Evolutionary conservation across 1,284 basidiomycete genomes (phyloP).

Genomic region (Psilocybe mexicana): DNA sequence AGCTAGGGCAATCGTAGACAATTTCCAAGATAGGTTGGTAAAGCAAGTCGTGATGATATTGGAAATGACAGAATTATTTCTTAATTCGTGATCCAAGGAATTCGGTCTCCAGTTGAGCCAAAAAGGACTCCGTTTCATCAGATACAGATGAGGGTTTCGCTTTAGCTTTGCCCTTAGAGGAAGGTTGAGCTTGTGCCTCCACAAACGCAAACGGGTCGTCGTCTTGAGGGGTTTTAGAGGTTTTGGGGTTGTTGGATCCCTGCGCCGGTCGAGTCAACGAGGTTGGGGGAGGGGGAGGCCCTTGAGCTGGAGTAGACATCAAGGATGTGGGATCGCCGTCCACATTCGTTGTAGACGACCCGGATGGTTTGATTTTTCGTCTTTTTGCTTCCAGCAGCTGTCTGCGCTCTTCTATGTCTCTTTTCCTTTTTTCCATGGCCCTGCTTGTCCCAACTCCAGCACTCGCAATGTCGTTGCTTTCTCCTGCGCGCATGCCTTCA

Average conservation of each 20-base stretch:
- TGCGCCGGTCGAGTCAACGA: not conserved
- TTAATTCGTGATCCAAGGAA: slow-evolving; percentile 33
- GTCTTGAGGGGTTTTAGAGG: not conserved
- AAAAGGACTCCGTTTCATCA: slow-evolving; percentile 58
- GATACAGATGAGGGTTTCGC: slow-evolving; percentile 27
- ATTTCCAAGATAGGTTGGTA: not conserved
- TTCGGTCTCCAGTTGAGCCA: slow-evolving; percentile 58
- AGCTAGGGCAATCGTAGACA: not conserved
- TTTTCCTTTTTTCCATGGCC: slow-evolving; percentile 78
- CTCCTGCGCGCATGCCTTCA: slow-evolving; percentile 59
- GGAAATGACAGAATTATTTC: slow-evolving; percentile 11
- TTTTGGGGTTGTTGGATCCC: not conserved
- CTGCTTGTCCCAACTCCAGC: slow-evolving; percentile 44
- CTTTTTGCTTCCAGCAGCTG: slow-evolving; percentile 80
- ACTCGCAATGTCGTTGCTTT: slow-evolving; percentile 20
- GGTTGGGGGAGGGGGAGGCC: not conserved
- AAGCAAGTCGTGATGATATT: not conserved
- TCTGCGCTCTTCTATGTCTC: slow-evolving; percentile 76
- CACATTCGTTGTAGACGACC: not conserved
- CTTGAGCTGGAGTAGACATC: not conserved
- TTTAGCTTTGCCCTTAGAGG: slow-evolving; percentile 21
- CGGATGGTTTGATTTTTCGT: slow-evolving; percentile 49
- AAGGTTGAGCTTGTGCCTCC: slow-evolving; percentile 37
- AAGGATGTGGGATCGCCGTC: not conserved
- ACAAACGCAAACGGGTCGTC: slow-evolving; percentile 52